These are phyloP conservation scores for Metroxylon sagu DNA, from an alignment of 176 grass and related monocot species.

Conservation along the genomic window DNA sequence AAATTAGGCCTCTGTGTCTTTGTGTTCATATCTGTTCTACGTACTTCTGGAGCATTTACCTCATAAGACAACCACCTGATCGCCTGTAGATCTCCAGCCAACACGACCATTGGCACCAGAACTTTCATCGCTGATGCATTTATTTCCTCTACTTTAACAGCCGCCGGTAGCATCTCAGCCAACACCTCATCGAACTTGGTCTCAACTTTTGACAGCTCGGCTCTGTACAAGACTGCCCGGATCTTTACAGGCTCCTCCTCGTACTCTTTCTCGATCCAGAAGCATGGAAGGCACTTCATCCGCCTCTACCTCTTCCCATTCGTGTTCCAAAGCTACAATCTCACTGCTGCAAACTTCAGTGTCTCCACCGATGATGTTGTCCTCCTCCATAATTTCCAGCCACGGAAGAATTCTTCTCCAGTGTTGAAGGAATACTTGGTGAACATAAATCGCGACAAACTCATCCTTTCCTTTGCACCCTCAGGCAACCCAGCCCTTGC, in stretches of 20 bases:
- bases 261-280: slow-evolving; percentile 74
- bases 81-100: slow-evolving; percentile 57
- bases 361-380: slow-evolving; percentile 82
- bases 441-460: slow-evolving; percentile 54
- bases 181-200: slow-evolving; percentile 42
- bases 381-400: slow-evolving; percentile 62
- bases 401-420: slow-evolving; percentile 39
- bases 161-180: slow-evolving; percentile 45
- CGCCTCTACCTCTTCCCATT: slow-evolving; percentile 89
- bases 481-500: slow-evolving; percentile 40
- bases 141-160: slow-evolving; percentile 39
- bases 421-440: slow-evolving; percentile 82
- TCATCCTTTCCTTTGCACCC: slow-evolving; percentile 76
- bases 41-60: slow-evolving; percentile 42
- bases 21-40: slow-evolving; percentile 31
- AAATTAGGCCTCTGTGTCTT: slow-evolving; percentile 20
- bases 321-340: slow-evolving; percentile 54
- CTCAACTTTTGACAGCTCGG: slow-evolving; percentile 34
- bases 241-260: slow-evolving; percentile 64
- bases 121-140: slow-evolving; percentile 49
- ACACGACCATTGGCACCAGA: slow-evolving; percentile 53
- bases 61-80: slow-evolving; percentile 73
- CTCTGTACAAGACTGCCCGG: slow-evolving; percentile 63
- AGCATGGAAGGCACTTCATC: slow-evolving; percentile 73
- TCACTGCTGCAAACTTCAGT: slow-evolving; percentile 58